Conservation (phyloP, 1,284 basidiomycete genomes). For the Thecaphora thlaspeos region DNA sequence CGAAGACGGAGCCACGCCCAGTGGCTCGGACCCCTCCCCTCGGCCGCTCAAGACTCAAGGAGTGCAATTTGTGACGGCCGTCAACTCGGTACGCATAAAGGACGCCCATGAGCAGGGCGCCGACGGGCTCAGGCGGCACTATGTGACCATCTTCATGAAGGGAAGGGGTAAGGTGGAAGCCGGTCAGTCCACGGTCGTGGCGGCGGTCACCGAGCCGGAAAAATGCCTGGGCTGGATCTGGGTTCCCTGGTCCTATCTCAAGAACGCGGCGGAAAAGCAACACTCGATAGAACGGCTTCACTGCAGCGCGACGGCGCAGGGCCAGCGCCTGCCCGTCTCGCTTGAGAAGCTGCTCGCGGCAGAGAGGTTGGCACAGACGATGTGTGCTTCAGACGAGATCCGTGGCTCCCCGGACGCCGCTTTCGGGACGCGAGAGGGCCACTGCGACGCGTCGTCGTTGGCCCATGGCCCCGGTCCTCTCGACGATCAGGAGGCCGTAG, state of each 20-base stretch:
- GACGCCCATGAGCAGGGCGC: slow-evolving; percentile 18
- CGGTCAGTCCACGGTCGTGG: slow-evolving; percentile 5
- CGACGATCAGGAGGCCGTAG: slow-evolving; percentile 15
- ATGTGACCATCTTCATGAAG: slow-evolving; percentile 55
- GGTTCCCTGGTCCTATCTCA: slow-evolving; percentile 34
- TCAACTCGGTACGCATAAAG: slow-evolving; percentile 35
- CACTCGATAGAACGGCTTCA: slow-evolving; percentile 23
- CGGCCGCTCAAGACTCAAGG: slow-evolving; percentile 1
- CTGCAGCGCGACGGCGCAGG: slow-evolving; percentile 13
- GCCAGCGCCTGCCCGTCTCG: slow-evolving; percentile 28
- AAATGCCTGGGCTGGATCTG: slow-evolving; percentile 55
- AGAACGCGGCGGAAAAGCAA: slow-evolving; percentile 15
- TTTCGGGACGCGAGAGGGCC: no score
- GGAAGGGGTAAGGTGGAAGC: slow-evolving; percentile 17
- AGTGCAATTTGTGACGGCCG: slow-evolving; percentile 33
- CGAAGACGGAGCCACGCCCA: no score
- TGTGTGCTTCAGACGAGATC: slow-evolving; percentile 19
- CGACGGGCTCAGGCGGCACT: slow-evolving; percentile 38
- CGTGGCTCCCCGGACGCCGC: background rate
- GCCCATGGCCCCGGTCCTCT: background rate
- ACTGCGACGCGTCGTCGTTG: background rate
- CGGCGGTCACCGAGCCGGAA: slow-evolving; percentile 44
- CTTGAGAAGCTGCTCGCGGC: slow-evolving; percentile 35
- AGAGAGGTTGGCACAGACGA: slow-evolving; percentile 25
- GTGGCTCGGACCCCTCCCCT: no score